Percentiles rank a stretch among this genome's conserved stretches.
These are phyloP conservation scores for Ceriops tagal DNA, from an alignment of 345 rosid genomes.

Conservation along the genomic window DNA sequence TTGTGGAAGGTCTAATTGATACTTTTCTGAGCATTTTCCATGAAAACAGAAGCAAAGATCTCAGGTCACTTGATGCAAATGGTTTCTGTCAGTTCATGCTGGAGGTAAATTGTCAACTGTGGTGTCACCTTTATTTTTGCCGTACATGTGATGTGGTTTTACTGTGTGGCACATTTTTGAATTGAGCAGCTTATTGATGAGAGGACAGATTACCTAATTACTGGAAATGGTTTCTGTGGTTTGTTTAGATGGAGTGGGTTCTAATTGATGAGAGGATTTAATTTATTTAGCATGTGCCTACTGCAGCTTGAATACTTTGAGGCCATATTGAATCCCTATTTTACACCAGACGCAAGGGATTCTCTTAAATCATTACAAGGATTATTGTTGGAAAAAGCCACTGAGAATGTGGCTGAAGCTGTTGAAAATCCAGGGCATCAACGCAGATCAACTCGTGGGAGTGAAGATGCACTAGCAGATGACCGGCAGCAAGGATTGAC, in stretches of 20 bases:
- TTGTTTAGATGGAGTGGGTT: not conserved
- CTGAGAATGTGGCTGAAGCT: slow-evolving; percentile 65
- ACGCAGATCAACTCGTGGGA: slow-evolving; percentile 89
- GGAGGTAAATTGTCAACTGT: slow-evolving; percentile 50
- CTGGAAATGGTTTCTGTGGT: not conserved
- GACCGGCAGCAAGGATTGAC: slow-evolving; percentile 68
- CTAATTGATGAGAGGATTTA: not conserved
- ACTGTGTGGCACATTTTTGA: not conserved
- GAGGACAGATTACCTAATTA: not conserved
- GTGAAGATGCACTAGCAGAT: slow-evolving; percentile 83
- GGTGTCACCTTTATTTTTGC: not conserved
- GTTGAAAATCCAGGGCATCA: slow-evolving; percentile 65
- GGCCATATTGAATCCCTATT: slow-evolving; percentile 71
- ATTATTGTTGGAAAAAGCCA: slow-evolving; percentile 76
- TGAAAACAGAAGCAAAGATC: slow-evolving; percentile 62
- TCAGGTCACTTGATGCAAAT: slow-evolving; percentile 74
- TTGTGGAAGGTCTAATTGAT: slow-evolving; percentile 94
- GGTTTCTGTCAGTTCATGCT: slow-evolving; percentile 99
- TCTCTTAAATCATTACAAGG: slow-evolving; percentile 86
- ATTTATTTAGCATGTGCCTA: slow-evolving; percentile 7
- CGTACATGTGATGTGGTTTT: not conserved
- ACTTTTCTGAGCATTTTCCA: slow-evolving; percentile 75
- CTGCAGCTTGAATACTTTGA: slow-evolving; percentile 96
- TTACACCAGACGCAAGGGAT: slow-evolving; percentile 74
- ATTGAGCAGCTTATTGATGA: not conserved